phyloP scores from a whole-genome alignment of 805 yeast species.

The Cyberlindnera xylosilytica region DNA sequence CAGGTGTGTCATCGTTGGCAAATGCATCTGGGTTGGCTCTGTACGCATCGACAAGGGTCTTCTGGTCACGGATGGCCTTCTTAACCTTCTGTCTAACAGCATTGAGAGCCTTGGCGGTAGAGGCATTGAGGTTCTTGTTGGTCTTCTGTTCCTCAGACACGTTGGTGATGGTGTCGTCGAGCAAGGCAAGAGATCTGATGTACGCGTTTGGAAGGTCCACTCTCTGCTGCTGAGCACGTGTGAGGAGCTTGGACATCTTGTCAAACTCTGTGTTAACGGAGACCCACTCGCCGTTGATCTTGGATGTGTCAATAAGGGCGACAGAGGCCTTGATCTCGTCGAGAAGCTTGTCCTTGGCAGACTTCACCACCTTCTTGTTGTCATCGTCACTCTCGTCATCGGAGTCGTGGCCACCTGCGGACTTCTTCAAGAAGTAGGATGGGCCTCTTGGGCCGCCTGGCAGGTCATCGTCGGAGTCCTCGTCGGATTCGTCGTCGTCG shows the following conservation, averaged over 20 bases:
- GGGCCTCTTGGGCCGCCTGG: conserved; percentile 43
- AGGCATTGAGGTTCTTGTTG: conserved; percentile 66
- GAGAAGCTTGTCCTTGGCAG: conserved; percentile 87
- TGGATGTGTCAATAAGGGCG: conserved; percentile 65
- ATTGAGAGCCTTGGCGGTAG: conserved; percentile 82
- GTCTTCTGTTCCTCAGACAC: conserved; percentile 43
- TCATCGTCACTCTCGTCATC: conserved; percentile 53
- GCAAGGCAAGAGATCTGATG: conserved; percentile 62
- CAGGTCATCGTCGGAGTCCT: conserved; percentile 32
- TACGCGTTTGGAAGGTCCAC: conserved; percentile 68
- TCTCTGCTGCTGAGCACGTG: conserved; percentile 75
- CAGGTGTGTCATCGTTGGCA: conserved; percentile 43
- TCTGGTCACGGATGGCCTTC: conserved; percentile 72
- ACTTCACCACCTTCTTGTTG: conserved; percentile 82
- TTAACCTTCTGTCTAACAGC: conserved; percentile 84
- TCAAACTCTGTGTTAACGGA: conserved; percentile 75
- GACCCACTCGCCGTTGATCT: conserved; percentile 76
- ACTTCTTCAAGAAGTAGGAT: conserved; percentile 41
- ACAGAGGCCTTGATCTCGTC: conserved; percentile 77
- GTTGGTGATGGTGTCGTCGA: conserved; percentile 65
- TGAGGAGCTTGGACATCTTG: conserved; percentile 60
- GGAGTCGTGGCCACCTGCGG: conserved; percentile 31
- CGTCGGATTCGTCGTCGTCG: conserved; percentile 31
- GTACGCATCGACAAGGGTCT: conserved; percentile 53
- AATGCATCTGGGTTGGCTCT: conserved; percentile 73